phyloP scores from a whole-genome alignment of 2,329 filamentous ascomycete genomes.

The Pseudophaeomoniella oleicola region DNA sequence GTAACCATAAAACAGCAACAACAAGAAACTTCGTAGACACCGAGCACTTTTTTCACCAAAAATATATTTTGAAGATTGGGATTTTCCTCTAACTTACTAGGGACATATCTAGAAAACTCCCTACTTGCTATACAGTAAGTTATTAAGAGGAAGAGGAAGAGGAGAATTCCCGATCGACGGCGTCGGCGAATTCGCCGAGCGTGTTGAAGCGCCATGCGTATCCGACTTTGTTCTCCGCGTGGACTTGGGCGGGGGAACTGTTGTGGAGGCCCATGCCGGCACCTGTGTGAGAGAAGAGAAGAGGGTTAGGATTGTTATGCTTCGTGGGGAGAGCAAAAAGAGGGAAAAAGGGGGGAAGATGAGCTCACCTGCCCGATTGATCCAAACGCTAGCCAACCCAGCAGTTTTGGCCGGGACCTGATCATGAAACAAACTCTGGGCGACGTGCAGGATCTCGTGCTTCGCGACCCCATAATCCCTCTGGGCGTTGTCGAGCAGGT shows the following conservation, averaged over 20 bases:
- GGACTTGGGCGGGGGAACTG: constrained; percentile 26
- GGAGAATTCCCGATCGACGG: constrained; percentile 32
- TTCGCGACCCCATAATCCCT: constrained; percentile 42
- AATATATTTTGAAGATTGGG: no score
- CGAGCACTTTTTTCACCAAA: no score
- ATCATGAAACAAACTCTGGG: constrained; percentile 53
- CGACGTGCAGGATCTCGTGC: constrained; percentile 49
- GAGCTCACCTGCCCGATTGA: constrained; percentile 34
- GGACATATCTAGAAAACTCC: no score
- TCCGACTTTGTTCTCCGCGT: constrained; percentile 24
- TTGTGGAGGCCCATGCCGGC: constrained; percentile 27
- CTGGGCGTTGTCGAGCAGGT: constrained; percentile 42
- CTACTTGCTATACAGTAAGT: no score
- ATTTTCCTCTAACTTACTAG: no score
- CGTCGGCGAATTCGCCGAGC: constrained; percentile 46
- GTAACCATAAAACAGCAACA: no score
- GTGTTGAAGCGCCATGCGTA: constrained; percentile 45
- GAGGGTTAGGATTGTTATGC: not conserved
- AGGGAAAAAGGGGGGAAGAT: constrained; percentile 1
- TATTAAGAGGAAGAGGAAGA: no score
- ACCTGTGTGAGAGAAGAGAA: constrained; percentile 5
- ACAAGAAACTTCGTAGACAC: no score
- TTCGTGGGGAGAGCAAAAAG: not conserved
- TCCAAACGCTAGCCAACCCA: constrained; percentile 51
- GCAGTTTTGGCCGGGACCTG: constrained; percentile 49